phyloP scores from a whole-genome alignment of 2,329 filamentous ascomycete species.

The Zalaria obscura region DNA sequence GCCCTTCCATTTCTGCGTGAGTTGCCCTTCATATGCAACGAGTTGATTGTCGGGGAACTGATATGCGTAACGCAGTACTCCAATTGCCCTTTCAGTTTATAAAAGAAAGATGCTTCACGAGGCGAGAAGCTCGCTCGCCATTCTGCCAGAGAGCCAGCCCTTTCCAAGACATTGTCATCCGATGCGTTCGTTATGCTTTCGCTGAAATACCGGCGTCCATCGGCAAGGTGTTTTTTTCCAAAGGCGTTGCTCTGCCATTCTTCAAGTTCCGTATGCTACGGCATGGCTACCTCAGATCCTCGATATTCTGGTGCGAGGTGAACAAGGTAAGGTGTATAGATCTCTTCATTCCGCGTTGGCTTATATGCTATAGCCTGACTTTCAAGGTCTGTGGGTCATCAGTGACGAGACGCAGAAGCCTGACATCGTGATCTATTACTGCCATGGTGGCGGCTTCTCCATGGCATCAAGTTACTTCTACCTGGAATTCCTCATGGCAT shows the following conservation, averaged over 20 bases:
- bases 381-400: conserved; percentile 54
- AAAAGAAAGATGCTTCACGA: conserved; percentile 40
- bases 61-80: conserved; percentile 29
- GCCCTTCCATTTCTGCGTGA: conserved; percentile 58
- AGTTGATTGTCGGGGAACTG: too few species aligned
- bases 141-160: conserved; percentile 57
- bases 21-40: conserved; percentile 8
- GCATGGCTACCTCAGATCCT: conserved; percentile 50
- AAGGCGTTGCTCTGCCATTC: conserved; percentile 58
- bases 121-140: conserved; percentile 32
- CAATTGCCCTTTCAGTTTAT: conserved; percentile 45
- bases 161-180: conserved; percentile 65
- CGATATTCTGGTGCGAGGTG: conserved; percentile 50
- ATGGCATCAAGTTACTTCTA: conserved; percentile 79
- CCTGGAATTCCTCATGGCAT: conserved; percentile 65
- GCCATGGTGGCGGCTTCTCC: conserved; percentile 69
- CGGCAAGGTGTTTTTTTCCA: conserved; percentile 65
- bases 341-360: background rate
- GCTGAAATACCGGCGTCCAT: conserved; percentile 53
- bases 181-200: conserved; percentile 68
- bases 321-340: conserved; percentile 27
- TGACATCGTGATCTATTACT: conserved; percentile 71
- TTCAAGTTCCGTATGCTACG: conserved; percentile 60
- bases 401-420: conserved; percentile 45
- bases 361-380: conserved; percentile 7